phyloP scores from a whole-genome alignment of 768 basidiomycete species.

The Ephemerocybe angulata region DNA sequence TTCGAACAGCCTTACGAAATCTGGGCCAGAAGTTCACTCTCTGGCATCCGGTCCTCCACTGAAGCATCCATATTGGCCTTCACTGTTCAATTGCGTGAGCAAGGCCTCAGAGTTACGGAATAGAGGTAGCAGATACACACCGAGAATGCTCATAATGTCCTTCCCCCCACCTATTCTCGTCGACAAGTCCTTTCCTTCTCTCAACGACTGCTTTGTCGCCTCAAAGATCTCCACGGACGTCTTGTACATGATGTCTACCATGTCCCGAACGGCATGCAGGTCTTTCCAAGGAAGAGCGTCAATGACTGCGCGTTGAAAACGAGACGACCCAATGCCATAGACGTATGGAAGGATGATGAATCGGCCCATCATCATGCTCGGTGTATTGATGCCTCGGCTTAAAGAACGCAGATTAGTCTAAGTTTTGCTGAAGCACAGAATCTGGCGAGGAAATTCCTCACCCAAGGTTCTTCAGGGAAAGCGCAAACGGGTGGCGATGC shows the following conservation, averaged over 20 bases:
- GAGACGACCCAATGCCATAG: conserved; percentile 19
- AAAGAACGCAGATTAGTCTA: neutral
- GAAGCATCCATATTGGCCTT: conserved; percentile 33
- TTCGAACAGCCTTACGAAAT: conserved; percentile 21
- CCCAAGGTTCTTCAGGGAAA: conserved; percentile 27
- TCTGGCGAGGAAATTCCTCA: conserved; percentile 13
- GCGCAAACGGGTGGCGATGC: conserved; percentile 24
- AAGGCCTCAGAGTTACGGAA: neutral
- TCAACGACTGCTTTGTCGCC: conserved; percentile 30
- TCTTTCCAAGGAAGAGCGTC: conserved; percentile 27
- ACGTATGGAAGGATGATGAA: conserved; percentile 21
- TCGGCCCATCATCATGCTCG: conserved; percentile 17
- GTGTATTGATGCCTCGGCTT: neutral
- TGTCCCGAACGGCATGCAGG: conserved; percentile 25
- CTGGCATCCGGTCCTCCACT: conserved; percentile 27
- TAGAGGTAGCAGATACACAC: conserved; percentile 24
- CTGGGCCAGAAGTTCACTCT: conserved; percentile 39
- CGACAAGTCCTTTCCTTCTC: conserved; percentile 24
- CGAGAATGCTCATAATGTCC: conserved; percentile 45
- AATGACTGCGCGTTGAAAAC: conserved; percentile 28
- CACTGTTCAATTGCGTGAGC: conserved; percentile 23
- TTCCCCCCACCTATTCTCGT: conserved; percentile 32
- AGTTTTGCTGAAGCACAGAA: neutral
- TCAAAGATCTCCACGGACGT: conserved; percentile 30
- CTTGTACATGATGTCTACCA: conserved; percentile 31